Percentiles rank a stretch among this genome's conserved stretches.
These are phyloP conservation scores for Pisolithus orientalis DNA, from an alignment of 768 basidiomycete species.

Conservation along the genomic window DNA sequence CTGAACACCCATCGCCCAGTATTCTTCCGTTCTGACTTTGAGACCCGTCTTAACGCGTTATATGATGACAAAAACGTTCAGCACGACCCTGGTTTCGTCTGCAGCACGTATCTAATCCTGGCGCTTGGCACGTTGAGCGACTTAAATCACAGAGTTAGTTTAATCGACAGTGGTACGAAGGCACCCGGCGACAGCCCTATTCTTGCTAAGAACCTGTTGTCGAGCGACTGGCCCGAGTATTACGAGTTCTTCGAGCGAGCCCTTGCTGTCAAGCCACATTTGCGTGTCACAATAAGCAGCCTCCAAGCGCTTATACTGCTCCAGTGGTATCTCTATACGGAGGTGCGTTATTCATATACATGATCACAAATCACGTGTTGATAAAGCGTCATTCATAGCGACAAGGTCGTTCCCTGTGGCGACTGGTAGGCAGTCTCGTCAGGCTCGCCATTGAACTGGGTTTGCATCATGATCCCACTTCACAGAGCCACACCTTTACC, in stretches of 20 bases:
- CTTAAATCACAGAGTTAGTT: constrained; percentile 63
- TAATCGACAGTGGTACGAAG: constrained; percentile 40
- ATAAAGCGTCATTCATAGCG: constrained; percentile 40
- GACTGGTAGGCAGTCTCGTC: constrained; percentile 79
- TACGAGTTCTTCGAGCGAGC: constrained; percentile 84
- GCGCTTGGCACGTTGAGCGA: constrained; percentile 81
- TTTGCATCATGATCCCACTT: constrained; percentile 78
- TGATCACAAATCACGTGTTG: constrained; percentile 2
- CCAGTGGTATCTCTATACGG: constrained; percentile 88
- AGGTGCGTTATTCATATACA: constrained; percentile 40
- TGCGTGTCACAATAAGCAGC: constrained; percentile 76
- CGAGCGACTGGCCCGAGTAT: constrained; percentile 63
- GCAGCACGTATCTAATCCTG: constrained; percentile 69
- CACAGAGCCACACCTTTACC: constrained; percentile 55
- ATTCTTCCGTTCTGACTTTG: constrained; percentile 62
- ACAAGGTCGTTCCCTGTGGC: constrained; percentile 86
- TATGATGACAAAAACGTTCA: constrained; percentile 51
- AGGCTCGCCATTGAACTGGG: constrained; percentile 80
- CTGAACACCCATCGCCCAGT: constrained; percentile 81
- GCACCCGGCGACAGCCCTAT: constrained; percentile 27
- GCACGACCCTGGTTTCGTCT: constrained; percentile 73
- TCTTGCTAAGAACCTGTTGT: constrained; percentile 55
- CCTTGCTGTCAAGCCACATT: constrained; percentile 70
- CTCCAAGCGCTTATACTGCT: constrained; percentile 78
- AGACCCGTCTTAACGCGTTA: constrained; percentile 55